Evolutionary conservation across 345 rosid species (phyloP).

Genomic region (Streptanthus diversifolius): DNA sequence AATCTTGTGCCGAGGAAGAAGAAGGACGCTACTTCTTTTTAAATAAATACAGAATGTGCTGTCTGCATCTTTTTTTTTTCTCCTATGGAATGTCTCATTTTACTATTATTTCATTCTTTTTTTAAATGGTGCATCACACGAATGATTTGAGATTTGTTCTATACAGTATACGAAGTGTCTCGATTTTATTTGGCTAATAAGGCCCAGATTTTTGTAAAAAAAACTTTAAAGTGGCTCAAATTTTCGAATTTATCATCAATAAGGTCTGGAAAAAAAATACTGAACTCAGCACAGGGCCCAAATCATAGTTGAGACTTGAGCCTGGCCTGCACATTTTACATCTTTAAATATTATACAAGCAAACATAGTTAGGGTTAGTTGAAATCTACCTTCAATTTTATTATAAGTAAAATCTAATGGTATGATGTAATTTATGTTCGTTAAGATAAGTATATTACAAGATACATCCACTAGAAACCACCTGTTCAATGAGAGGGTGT

Average conservation of each 20-base stretch:
- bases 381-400: neutral
- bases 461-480: no score
- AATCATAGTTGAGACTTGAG: neutral
- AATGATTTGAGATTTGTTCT: neutral
- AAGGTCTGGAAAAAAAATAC: neutral
- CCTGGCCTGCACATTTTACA: no score
- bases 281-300: neutral
- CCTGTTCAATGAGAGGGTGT: no score
- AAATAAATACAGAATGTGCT: neutral
- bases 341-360: no score
- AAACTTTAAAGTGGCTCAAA: neutral
- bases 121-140: constrained; percentile 17
- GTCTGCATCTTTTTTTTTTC: neutral
- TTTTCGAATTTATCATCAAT: neutral
- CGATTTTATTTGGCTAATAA: neutral
- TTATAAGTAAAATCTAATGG: neutral
- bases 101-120: constrained; percentile 1
- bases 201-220: neutral
- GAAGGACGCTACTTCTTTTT: constrained; percentile 32
- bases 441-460: no score
- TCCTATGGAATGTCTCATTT: neutral
- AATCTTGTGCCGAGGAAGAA: constrained; percentile 43
- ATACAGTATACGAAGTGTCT: neutral
- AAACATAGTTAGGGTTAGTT: neutral
- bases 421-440: no score